phyloP scores from a whole-genome alignment of 2,329 filamentous ascomycete genomes.

The Apiospora pterosperma region DNA sequence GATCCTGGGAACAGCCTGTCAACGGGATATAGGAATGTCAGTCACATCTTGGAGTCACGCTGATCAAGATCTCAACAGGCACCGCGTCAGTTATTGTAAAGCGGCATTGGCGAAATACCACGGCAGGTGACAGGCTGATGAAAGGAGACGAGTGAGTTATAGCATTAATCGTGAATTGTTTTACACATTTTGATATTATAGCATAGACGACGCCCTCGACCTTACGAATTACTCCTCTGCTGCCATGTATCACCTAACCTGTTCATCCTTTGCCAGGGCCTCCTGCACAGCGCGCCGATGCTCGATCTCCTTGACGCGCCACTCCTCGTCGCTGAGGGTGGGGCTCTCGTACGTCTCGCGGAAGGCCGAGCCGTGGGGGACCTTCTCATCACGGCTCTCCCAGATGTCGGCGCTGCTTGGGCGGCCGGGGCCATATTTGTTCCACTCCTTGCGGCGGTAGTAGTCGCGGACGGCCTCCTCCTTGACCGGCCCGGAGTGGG shows the following conservation, averaged over 20 bases:
- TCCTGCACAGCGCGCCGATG: conserved; percentile 17
- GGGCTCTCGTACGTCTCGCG: conserved; percentile 34
- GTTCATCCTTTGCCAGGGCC: conserved; percentile 12
- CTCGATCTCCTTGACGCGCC: conserved; percentile 33
- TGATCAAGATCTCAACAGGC: too few species aligned
- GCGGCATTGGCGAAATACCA: background rate
- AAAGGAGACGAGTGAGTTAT: background rate
- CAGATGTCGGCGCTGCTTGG: conserved; percentile 89
- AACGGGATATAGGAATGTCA: too few species aligned
- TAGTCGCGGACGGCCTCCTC: conserved; percentile 61
- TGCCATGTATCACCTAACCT: background rate
- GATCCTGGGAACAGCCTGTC: too few species aligned
- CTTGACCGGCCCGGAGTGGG: conserved; percentile 55
- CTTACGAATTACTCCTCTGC: background rate
- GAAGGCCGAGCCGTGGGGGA: conserved; percentile 49
- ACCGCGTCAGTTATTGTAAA: too few species aligned
- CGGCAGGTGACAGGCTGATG: background rate
- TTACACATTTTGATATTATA: background rate
- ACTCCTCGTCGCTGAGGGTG: conserved; percentile 40
- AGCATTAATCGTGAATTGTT: background rate
- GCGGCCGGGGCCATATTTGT: conserved; percentile 59
- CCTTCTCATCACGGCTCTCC: conserved; percentile 65
- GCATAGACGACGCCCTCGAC: background rate
- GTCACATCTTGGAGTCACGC: too few species aligned
- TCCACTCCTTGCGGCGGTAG: conserved; percentile 63